These are phyloP conservation scores for Juncus inflexus DNA, from an alignment of 176 grass and related monocot species.

Conservation along the genomic window DNA sequence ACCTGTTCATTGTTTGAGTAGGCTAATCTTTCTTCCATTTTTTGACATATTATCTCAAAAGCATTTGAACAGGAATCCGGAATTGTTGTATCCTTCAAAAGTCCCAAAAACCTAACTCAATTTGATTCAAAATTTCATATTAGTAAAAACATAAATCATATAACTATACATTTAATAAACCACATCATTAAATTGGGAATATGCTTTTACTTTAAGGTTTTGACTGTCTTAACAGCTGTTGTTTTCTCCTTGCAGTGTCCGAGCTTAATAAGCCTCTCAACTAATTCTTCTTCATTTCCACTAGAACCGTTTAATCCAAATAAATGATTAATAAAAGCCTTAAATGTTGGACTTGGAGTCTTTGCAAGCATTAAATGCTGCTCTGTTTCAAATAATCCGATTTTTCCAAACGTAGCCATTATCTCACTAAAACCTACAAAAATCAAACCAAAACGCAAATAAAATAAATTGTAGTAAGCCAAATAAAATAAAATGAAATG, in stretches of 20 bases:
- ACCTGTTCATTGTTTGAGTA: conserved; percentile 72
- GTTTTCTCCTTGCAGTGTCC: conserved; percentile 63
- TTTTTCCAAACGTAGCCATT: conserved; percentile 63
- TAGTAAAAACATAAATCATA: no score
- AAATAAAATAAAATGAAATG: conserved; percentile 4
- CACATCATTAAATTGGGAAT: conserved; percentile 16
- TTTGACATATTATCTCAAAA: conserved; percentile 58
- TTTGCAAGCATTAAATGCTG: conserved; percentile 53
- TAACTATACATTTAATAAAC: no score
- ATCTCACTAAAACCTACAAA: conserved; percentile 81
- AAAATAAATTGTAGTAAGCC: not conserved
- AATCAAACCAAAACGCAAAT: conserved; percentile 13
- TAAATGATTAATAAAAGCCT: conserved; percentile 53
- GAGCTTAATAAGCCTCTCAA: conserved; percentile 44
- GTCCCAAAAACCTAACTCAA: conserved; percentile 66
- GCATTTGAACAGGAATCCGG: conserved; percentile 66
- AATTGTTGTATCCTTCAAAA: conserved; percentile 54
- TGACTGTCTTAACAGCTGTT: conserved; percentile 57
- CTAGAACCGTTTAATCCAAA: conserved; percentile 31
- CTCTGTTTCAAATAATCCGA: conserved; percentile 60
- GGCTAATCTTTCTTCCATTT: conserved; percentile 75
- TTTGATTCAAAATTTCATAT: not conserved
- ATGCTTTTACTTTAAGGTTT: conserved; percentile 79
- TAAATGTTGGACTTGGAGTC: conserved; percentile 44
- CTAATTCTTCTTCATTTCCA: conserved; percentile 54